Conservation (phyloP, 768 basidiomycete genomes). For the Lactarius psammicola region DNA sequence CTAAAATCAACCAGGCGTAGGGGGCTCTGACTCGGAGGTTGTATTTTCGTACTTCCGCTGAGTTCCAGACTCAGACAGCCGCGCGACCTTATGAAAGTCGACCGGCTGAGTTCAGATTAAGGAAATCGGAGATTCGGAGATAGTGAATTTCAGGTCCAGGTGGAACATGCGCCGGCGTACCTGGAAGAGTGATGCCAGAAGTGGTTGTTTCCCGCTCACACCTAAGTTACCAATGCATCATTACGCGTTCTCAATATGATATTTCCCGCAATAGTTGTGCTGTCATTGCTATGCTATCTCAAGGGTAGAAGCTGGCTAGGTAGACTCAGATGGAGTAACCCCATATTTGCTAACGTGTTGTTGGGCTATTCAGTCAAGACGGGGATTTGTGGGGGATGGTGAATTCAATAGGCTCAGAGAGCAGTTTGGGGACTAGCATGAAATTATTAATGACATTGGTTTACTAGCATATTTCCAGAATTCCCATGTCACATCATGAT, state of each 20-base stretch:
- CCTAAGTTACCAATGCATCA: background rate
- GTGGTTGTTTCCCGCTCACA: background rate
- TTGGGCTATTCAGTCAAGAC: background rate
- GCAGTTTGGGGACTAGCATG: background rate
- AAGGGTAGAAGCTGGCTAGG: background rate
- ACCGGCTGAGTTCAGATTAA: background rate
- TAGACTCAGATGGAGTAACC: background rate
- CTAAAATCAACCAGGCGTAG: background rate
- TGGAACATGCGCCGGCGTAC: background rate
- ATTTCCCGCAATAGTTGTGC: too few relatives aligned
- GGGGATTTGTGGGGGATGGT: background rate
- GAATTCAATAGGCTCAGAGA: background rate
- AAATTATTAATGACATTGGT: background rate
- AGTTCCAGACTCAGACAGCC: background rate
- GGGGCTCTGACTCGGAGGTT: background rate
- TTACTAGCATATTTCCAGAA: background rate
- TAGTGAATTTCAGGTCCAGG: background rate
- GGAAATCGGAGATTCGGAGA: background rate
- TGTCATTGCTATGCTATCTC: background rate
- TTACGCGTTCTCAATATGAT: too few relatives aligned
- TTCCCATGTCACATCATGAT: slow-evolving; percentile 3
- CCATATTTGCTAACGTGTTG: background rate
- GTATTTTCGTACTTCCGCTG: slow-evolving; percentile 5
- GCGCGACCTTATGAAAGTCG: background rate
- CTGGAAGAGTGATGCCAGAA: background rate